These are phyloP conservation scores for Pachyrhizus erosus DNA, from an alignment of 306 rosid genomes.

Conservation along the genomic window DNA sequence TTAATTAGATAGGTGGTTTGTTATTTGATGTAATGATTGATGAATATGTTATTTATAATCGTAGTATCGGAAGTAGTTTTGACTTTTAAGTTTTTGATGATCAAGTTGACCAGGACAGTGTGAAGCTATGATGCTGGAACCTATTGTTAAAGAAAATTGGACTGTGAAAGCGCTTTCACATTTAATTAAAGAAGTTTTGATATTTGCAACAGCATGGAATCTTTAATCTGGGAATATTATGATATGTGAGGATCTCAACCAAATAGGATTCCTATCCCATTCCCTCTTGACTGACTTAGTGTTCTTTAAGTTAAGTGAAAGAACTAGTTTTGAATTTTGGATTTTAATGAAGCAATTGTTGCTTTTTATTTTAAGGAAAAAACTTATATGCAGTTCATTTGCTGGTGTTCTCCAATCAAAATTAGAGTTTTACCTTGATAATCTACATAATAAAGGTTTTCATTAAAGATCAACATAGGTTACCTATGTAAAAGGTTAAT, in stretches of 20 bases:
- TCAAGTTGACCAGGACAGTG: background rate
- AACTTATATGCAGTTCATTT: background rate
- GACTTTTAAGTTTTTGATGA: background rate
- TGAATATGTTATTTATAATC: slow-evolving; percentile 21
- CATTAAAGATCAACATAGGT: background rate
- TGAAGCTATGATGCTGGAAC: slow-evolving; percentile 1
- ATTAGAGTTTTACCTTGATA: background rate
- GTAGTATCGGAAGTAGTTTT: slow-evolving; percentile 6
- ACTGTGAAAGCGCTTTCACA: slow-evolving; percentile 6
- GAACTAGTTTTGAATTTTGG: background rate
- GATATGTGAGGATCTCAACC: slow-evolving; percentile 1
- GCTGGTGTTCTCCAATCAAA: background rate
- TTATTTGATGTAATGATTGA: background rate
- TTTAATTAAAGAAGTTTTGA: slow-evolving; percentile 4
- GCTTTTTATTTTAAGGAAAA: background rate
- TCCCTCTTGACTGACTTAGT: background rate
- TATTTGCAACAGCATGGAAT: background rate
- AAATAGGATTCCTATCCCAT: background rate
- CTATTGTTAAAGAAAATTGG: slow-evolving; percentile 25
- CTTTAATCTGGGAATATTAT: background rate
- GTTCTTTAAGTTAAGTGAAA: slow-evolving; percentile 10
- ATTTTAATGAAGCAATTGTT: background rate
- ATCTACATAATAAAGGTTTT: background rate
- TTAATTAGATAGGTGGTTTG: slow-evolving; percentile 3
- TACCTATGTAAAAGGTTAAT: background rate